These are phyloP conservation scores for Nematodospora valgi DNA, from an alignment of 805 yeast species.

Conservation along the genomic window DNA sequence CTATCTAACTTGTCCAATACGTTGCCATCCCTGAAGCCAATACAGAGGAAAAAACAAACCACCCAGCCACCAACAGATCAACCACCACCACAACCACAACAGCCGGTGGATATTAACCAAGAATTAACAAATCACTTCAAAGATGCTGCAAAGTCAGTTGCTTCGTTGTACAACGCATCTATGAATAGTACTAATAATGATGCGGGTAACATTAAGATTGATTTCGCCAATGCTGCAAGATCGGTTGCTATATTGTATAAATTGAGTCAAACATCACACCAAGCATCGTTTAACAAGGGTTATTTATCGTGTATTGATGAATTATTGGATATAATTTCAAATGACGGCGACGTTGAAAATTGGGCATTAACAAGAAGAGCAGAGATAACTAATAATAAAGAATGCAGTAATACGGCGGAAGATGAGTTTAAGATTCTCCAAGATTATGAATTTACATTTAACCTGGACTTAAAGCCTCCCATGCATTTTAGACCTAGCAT, in stretches of 20 bases:
- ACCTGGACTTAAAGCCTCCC: conserved; percentile 23
- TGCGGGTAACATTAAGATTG: conserved; percentile 15
- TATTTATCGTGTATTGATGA: conserved; percentile 63
- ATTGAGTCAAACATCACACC: conserved; percentile 50
- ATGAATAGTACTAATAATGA: conserved; percentile 9
- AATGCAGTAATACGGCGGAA: background rate
- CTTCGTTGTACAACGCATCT: conserved; percentile 41
- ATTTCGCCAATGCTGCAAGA: conserved; percentile 40
- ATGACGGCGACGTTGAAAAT: conserved; percentile 46
- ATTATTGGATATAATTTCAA: conserved; percentile 37
- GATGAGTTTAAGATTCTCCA: conserved; percentile 3
- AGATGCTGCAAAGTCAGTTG: conserved; percentile 68
- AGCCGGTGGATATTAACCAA: conserved; percentile 47
- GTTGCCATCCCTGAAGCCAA: conserved; percentile 39
- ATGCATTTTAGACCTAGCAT: conserved; percentile 31
- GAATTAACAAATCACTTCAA: conserved; percentile 64
- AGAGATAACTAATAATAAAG: conserved; percentile 25
- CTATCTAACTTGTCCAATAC: conserved; percentile 56
- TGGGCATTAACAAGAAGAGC: conserved; percentile 50
- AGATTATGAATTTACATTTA: conserved; percentile 30
- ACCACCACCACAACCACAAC: conserved; percentile 10
- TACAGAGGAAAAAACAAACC: background rate
- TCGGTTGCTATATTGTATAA: conserved; percentile 54
- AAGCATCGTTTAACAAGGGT: conserved; percentile 51
- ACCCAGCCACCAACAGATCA: background rate